These are phyloP conservation scores for Sicyos edulis DNA, from an alignment of 306 rosid species.

Conservation along the genomic window DNA sequence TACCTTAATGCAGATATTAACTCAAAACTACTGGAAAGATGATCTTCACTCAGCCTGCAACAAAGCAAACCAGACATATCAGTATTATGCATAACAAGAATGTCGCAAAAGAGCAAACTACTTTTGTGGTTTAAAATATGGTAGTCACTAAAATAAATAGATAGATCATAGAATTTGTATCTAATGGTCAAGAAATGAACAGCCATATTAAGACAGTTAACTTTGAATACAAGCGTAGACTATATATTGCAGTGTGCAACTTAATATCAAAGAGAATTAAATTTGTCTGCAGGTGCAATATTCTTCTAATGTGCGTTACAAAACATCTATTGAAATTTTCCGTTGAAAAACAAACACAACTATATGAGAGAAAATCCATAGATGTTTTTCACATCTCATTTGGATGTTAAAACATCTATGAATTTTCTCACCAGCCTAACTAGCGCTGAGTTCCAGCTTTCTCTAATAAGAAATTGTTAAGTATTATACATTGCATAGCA, in stretches of 20 bases:
- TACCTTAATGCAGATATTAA: slow-evolving; percentile 47
- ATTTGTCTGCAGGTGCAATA: too few species aligned
- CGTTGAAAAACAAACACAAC: not conserved
- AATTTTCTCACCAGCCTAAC: too few species aligned
- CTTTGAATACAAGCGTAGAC: too few species aligned
- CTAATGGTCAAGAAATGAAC: not conserved
- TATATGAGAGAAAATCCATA: too few species aligned
- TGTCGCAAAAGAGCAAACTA: not conserved
- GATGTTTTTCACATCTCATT: too few species aligned
- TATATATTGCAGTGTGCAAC: too few species aligned
- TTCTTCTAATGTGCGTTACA: not conserved
- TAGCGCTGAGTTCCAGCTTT: not conserved
- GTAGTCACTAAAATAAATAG: not conserved
- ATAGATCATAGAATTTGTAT: not conserved
- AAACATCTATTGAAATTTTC: not conserved
- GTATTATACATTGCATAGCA: not conserved
- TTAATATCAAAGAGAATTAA: too few species aligned
- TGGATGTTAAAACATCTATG: too few species aligned
- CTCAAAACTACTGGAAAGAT: slow-evolving; percentile 23
- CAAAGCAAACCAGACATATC: slow-evolving; percentile 9
- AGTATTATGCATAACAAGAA: not conserved
- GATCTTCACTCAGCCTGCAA: slow-evolving; percentile 62
- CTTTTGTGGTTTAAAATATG: too few species aligned
- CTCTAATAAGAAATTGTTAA: not conserved
- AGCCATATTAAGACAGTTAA: too few species aligned